Base-by-base conservation (phyloP, 768 basidiomycete species). In the Trametes sanguinea region DNA sequence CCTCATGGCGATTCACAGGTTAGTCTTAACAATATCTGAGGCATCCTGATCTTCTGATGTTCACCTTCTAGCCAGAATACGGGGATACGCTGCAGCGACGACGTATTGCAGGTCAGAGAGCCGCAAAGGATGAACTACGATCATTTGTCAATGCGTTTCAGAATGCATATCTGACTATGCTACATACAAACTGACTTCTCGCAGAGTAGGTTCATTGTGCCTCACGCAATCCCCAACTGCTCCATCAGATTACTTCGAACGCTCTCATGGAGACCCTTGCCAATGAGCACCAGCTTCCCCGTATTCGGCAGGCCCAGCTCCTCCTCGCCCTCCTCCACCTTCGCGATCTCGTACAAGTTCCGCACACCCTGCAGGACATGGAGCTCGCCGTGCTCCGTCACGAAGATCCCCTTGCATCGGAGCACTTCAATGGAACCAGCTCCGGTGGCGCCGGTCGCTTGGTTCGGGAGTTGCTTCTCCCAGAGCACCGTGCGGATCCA, bases 331-430 rank as follows among this genome's bases (percentile, higher is more conserved):
- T 61, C 67, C 37, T 77, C 77, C 43, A 86, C 76, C 52, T 79
- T 74, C 0, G 73, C 70, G 13, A 95, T 82, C 67, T 99, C 96
- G 71, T 95, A 99, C 73, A 98, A 81, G 66, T 79, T 92, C 65
- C 92, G 80, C 11, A 99, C 97, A 2, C 95, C 97, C 71, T 99
- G 97, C 47, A 99, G 75, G 55, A 98, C 84, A 67, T 87, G 83
- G 58, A 83, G 79, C 54, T 82, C 77, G 2, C 89, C 89, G 0
- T 76, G 73, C 2, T 79, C 73, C 9, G 79, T 76, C 16, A 73
- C 73, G 65, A 96, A 86, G 17, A 94, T 78, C 7, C 95, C 96
- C 72, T 99, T 98, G 69, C 93, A 92, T 14, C 97, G 85, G 17
- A 99, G 76, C 4, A 97, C 81, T 56, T 86, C 83, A 43, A 93